Conservation (phyloP, 2,329 filamentous ascomycete species). For the Furcasterigmium sp. region DNA sequence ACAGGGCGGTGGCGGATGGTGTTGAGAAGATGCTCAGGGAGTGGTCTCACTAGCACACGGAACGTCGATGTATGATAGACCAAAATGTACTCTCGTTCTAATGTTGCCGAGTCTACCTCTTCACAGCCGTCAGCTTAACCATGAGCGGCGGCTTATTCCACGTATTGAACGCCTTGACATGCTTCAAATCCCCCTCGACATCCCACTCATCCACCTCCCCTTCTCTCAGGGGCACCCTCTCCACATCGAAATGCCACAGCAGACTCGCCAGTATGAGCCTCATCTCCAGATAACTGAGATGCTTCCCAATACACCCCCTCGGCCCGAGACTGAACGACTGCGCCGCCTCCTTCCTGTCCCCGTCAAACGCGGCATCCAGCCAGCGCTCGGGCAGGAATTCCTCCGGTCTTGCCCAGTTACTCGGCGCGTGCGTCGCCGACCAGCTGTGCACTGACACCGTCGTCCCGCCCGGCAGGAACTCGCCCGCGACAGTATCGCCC, state of each 20-base stretch:
- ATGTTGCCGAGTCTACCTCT: neutral
- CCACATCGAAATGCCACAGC: conserved; percentile 21
- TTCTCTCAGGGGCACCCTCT: conserved; percentile 13
- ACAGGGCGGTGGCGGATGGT: conserved; percentile 1
- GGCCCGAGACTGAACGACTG: conserved; percentile 23
- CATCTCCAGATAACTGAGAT: conserved; percentile 24
- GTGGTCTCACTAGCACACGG: no score
- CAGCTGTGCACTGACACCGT: conserved; percentile 34
- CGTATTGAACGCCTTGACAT: conserved; percentile 19
- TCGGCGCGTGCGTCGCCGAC: conserved; percentile 24
- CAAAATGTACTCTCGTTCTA: neutral
- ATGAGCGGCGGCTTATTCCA: conserved; percentile 21
- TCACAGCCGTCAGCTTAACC: conserved; percentile 14
- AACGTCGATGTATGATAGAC: no score
- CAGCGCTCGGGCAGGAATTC: conserved; percentile 28
- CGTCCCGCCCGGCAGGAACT: conserved; percentile 22
- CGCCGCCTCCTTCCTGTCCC: conserved; percentile 16
- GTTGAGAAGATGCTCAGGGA: neutral
- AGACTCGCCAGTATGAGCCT: conserved; percentile 20
- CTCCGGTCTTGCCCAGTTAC: conserved; percentile 24
- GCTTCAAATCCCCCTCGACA: conserved; percentile 15
- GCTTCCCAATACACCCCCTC: conserved; percentile 24
- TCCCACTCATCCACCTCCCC: conserved; percentile 19
- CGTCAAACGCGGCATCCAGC: conserved; percentile 17
- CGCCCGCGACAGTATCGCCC: conserved; percentile 24